Conservation (phyloP, 768 basidiomycete species). For the Multifurca ochricompacta region DNA sequence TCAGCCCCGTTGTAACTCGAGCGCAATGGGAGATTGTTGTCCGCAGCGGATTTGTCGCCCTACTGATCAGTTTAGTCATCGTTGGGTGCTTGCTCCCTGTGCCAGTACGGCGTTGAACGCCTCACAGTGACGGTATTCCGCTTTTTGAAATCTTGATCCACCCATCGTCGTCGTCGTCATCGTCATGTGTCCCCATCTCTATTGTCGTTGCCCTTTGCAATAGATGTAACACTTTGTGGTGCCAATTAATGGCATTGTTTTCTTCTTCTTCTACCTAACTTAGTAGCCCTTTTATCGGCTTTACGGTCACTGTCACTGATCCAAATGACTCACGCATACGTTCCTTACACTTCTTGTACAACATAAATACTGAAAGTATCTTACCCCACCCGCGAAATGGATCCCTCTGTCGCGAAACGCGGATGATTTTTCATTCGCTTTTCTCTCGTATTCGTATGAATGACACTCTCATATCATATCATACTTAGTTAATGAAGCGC, state of each 20-base stretch:
- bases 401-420: neutral
- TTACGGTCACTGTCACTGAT: constrained; percentile 1
- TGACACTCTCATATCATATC: too few relatives aligned
- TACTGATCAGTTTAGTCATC: constrained; percentile 31
- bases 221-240: neutral
- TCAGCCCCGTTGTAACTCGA: constrained; percentile 63
- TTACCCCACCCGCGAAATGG: constrained; percentile 3
- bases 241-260: neutral
- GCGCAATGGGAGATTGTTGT: constrained; percentile 83
- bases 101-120: constrained; percentile 28
- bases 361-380: constrained; percentile 1
- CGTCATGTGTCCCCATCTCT: neutral
- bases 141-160: neutral
- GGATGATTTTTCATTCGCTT: neutral
- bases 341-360: constrained; percentile 12
- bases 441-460: too few relatives aligned
- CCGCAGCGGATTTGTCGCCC: constrained; percentile 43
- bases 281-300: neutral
- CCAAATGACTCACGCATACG: neutral
- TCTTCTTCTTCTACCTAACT: neutral
- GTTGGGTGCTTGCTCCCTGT: constrained; percentile 30
- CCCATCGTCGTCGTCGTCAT: neutral
- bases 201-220: neutral
- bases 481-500: too few relatives aligned
- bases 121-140: neutral